A percentile compares a stretch with the other conserved stretches of the same genome.
These are phyloP conservation scores for Microbotryum silenes-acaulis DNA, from an alignment of 1,284 basidiomycete genomes.

Conservation along the genomic window DNA sequence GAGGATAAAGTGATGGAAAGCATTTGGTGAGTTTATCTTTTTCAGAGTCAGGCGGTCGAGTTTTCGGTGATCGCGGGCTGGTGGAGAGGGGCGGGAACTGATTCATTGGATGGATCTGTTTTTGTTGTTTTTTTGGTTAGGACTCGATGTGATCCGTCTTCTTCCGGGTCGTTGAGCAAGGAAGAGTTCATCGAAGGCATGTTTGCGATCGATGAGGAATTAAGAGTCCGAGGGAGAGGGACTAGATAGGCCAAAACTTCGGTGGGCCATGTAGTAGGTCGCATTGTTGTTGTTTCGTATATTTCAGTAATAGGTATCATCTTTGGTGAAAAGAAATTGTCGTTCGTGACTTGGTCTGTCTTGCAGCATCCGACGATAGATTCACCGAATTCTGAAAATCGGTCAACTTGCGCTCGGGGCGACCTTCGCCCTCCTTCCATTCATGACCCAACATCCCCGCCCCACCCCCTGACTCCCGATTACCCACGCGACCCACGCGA, in stretches of 20 bases:
- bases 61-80: too few species aligned
- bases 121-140: constrained; percentile 40
- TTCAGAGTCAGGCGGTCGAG: too few species aligned
- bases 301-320: neutral
- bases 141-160: constrained; percentile 57
- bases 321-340: too few species aligned
- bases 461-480: too few species aligned
- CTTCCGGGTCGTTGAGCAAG: constrained; percentile 52
- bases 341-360: neutral
- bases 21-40: constrained; percentile 17
- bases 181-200: constrained; percentile 65
- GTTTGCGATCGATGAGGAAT: constrained; percentile 75
- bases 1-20: neutral
- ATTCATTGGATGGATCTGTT: neutral
- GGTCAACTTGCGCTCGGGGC: too few species aligned
- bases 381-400: too few species aligned
- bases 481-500: too few species aligned
- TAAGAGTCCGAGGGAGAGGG: constrained; percentile 36
- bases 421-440: too few species aligned
- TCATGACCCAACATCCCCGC: too few species aligned
- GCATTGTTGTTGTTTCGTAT: neutral
- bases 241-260: neutral
- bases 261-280: neutral
- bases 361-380: neutral
- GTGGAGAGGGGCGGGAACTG: neutral